A percentile compares a stretch with the other conserved stretches of the same genome.
These are phyloP conservation scores for Raphanus sativus DNA, from an alignment of 345 rosid species.

Conservation along the genomic window DNA sequence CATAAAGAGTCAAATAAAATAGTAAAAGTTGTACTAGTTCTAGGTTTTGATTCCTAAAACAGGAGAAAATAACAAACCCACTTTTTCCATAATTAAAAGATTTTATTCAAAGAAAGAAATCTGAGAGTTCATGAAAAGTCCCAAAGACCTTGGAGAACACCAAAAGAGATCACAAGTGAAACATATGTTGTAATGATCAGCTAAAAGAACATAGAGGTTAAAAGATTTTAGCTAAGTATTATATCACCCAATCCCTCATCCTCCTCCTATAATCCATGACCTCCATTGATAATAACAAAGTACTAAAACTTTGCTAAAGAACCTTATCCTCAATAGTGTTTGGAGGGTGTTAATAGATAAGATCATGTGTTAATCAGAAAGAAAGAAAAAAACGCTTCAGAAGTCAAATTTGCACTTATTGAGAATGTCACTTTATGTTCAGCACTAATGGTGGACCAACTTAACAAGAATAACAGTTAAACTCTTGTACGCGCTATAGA, in stretches of 20 bases:
- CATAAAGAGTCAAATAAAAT: neutral
- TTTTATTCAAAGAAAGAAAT: neutral
- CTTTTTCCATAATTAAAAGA: neutral
- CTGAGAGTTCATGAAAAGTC: neutral
- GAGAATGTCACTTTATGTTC: slow-evolving; percentile 18
- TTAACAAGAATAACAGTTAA: slow-evolving; percentile 14
- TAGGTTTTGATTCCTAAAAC: neutral
- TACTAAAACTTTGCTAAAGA: neutral
- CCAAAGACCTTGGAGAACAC: slow-evolving; percentile 23
- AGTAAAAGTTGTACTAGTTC: neutral
- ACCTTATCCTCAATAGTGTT: slow-evolving; percentile 2
- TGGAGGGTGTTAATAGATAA: slow-evolving; percentile 18
- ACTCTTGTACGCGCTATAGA: slow-evolving; percentile 20
- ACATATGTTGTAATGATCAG: slow-evolving; percentile 10
- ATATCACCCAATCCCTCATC: neutral
- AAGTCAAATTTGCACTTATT: slow-evolving; percentile 35
- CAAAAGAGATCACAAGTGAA: slow-evolving; percentile 20
- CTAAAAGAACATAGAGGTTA: neutral
- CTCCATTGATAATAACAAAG: neutral
- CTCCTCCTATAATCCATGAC: neutral
- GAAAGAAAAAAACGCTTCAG: neutral
- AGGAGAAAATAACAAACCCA: neutral
- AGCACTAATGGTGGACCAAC: slow-evolving; percentile 32
- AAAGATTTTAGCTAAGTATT: neutral
- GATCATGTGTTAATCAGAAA: slow-evolving; percentile 14